Conservation (phyloP, 306 rosid genomes). For the Pueraria montana region DNA sequence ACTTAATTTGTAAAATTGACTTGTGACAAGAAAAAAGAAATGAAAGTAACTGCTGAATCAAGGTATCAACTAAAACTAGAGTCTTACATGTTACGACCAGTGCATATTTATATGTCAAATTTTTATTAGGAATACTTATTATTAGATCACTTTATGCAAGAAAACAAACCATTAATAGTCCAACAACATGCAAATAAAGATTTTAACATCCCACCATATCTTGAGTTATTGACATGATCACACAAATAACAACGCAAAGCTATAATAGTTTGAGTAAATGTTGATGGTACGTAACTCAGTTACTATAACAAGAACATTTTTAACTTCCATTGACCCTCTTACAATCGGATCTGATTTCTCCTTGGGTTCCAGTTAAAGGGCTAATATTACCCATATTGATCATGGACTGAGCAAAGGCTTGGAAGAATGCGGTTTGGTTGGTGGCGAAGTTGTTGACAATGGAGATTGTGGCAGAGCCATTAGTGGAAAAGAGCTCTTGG, state of each 20-base stretch:
- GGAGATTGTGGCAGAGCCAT: constrained; percentile 57
- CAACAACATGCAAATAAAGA: not conserved
- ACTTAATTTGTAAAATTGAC: too few relatives aligned
- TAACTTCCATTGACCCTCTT: constrained; percentile 69
- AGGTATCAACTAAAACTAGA: not conserved
- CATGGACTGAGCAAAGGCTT: constrained; percentile 77
- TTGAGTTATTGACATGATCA: not conserved
- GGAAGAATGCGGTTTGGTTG: constrained; percentile 70
- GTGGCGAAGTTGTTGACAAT: constrained; percentile 59
- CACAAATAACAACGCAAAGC: constrained; percentile 35
- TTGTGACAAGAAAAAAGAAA: not conserved
- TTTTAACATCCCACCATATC: not conserved
- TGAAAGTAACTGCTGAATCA: not conserved
- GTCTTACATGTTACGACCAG: not conserved
- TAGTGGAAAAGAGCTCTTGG: constrained; percentile 66
- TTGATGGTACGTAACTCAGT: not conserved
- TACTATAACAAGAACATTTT: not conserved
- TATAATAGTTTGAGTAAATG: not conserved
- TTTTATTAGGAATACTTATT: not conserved
- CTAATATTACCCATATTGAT: constrained; percentile 80
- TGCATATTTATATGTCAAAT: not conserved
- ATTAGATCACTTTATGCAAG: not conserved
- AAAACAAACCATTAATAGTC: constrained; percentile 1
- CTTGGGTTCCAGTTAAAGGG: constrained; percentile 66
- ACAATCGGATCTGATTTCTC: constrained; percentile 72